Evolutionary conservation across 2,329 filamentous ascomycete species (phyloP), one percentile per base, ranked within the genome.

Genomic region (Hypoxylon sp.): DNA sequence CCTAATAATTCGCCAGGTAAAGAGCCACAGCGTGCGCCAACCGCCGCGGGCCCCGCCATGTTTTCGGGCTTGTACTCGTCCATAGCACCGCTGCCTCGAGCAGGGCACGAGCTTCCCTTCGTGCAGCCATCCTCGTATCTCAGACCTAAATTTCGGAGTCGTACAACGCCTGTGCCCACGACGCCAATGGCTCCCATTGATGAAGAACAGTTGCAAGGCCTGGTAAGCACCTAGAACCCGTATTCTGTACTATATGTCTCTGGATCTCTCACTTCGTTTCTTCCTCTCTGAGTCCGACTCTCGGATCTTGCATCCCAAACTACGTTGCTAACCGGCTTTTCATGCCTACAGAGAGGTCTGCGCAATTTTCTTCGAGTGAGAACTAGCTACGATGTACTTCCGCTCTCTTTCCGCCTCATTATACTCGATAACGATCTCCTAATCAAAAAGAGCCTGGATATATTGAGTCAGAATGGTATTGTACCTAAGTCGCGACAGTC

Each of bases 381-480:
- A 76, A 98, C 93, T 34, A 97, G 94, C 79, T 99, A 99, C 84
- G 96, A 99, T 82, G 96, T 99, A 71, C 86, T 99, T 50, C 96
- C 96, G 16, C 88, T 99, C 66, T 97, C 94, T 72, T 99, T 97
- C 81, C 92, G 96, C 69, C 89, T 99, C 59, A 96, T 99, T 76
- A 89, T 97, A 70, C 92, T 99, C 78, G 96, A 99, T 80, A 98
- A 94, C 68, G 90, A 94, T 68, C 86, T 99, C 63, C 89, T 97
- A 59, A 96, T 99, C 74, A 97, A 96, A 83, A 97, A 98, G 86
- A 97, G 94, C 79, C 83, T 99, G 75, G 94, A 93, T 76, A 98
- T 98, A 73, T 85, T 99, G 70, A 93, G 94, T 48, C 95, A 98
- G 79, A 98, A 98, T 84, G 93, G 95, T 97, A 80, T 71, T 57